phyloP scores from a whole-genome alignment of 139 green algal genomes.

The Chlorella sp. region DNA sequence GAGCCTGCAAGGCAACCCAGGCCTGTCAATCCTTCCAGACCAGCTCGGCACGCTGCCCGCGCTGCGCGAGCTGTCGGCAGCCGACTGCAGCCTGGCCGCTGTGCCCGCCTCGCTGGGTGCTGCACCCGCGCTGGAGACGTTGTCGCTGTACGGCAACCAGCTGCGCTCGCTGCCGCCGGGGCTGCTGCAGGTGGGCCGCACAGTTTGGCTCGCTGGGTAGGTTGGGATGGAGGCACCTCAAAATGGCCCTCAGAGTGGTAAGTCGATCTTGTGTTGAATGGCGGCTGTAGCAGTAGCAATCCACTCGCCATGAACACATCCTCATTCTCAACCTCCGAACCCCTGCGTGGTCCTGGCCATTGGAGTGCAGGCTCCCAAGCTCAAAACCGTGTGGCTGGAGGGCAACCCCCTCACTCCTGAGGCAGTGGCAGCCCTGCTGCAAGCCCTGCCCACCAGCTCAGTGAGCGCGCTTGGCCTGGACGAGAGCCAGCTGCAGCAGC shows the following conservation, averaged over 20 bases:
- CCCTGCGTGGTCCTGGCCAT: no score
- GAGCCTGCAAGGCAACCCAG: slow-evolving; percentile 72
- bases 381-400: slow-evolving; percentile 77
- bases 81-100: slow-evolving; percentile 54
- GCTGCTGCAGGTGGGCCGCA: slow-evolving; percentile 30
- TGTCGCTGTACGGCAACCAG: slow-evolving; percentile 62
- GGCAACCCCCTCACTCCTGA: slow-evolving; percentile 71
- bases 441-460: neutral
- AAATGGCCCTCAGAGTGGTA: no score
- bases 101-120: slow-evolving; percentile 31
- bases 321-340: no score
- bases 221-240: no score
- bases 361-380: slow-evolving; percentile 32
- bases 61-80: slow-evolving; percentile 58
- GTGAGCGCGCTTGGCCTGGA: slow-evolving; percentile 61
- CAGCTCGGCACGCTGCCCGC: slow-evolving; percentile 35
- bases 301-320: no score
- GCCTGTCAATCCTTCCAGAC: slow-evolving; percentile 58
- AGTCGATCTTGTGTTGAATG: no score
- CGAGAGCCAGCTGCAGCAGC: slow-evolving; percentile 25
- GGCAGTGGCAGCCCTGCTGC: slow-evolving; percentile 47
- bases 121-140: slow-evolving; percentile 33
- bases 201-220: no score
- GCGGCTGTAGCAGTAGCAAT: no score
- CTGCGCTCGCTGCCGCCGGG: slow-evolving; percentile 39